Percentiles rank a stretch among this genome's conserved stretches.
These are phyloP conservation scores for Melampsora larici-populina DNA, from an alignment of 1,284 basidiomycete genomes.

Conservation along the genomic window DNA sequence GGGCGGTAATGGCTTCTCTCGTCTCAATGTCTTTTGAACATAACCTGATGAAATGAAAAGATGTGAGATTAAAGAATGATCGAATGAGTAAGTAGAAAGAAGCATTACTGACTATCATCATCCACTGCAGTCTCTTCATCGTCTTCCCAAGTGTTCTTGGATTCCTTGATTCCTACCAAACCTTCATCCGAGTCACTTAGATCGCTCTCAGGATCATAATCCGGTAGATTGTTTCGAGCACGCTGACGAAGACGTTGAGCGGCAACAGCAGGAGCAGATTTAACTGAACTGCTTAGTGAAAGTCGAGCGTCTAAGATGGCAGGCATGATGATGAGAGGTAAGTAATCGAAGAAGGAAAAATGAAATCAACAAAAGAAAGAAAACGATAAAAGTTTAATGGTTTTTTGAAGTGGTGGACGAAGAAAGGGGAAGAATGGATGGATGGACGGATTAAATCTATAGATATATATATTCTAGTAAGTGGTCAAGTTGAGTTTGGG, in stretches of 20 bases:
- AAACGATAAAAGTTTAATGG: no score
- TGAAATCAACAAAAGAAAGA: no score
- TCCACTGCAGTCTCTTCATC: slow-evolving; percentile 48
- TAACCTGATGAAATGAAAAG: slow-evolving; percentile 57
- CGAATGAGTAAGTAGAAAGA: slow-evolving; percentile 58
- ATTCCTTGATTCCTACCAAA: slow-evolving; percentile 38
- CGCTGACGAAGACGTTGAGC: slow-evolving; percentile 18
- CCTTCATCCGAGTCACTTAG: slow-evolving; percentile 46
- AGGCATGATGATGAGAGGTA: neutral
- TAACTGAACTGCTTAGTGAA: neutral
- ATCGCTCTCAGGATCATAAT: slow-evolving; percentile 40
- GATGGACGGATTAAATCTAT: no score
- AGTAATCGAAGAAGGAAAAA: no score
- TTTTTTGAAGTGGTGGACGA: no score
- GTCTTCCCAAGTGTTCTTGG: slow-evolving; percentile 45
- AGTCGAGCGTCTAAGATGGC: neutral
- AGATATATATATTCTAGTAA: no score
- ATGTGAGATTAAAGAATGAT: neutral
- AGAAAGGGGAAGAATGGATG: no score
- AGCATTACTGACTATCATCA: slow-evolving; percentile 68
- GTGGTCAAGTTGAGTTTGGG: no score
- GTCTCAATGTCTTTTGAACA: slow-evolving; percentile 76
- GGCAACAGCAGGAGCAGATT: slow-evolving; percentile 3
- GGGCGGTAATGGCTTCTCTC: slow-evolving; percentile 57
- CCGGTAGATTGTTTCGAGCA: slow-evolving; percentile 30